Base-by-base conservation (phyloP, 2,329 filamentous ascomycete genomes). In the Magnaporthiopsis poae region DNA sequence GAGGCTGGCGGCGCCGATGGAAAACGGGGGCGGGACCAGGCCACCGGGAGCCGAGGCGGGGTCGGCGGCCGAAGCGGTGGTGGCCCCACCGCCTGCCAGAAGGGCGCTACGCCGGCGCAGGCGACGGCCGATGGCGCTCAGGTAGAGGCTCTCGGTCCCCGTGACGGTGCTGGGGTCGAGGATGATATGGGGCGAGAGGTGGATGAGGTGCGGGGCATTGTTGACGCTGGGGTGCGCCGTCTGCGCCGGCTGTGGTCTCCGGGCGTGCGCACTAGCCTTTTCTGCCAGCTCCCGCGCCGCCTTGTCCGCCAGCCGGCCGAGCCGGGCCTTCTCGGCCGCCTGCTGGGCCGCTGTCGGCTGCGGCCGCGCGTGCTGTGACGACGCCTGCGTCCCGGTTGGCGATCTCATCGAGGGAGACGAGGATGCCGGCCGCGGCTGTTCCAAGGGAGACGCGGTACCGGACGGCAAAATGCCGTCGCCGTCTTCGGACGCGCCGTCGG, bases 121-220 rank as follows among this genome's bases (percentile, higher is more conserved):
- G 12, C 85, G 79, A 63, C 78, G 78, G 8, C 79, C 82, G 66
- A 88, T 86, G 59, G 85, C 84, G n/a, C 81, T 81, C 15, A 89
- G 78, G 72, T 88, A 96, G 25, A 90, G 82, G 1, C 89, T 90
- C 76, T 96, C 92, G 62, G 89, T 82, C 18, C 90, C 88, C 1
- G 88, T 91, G 1, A 92, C 90, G 70, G 89, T 89, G 69, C 90
- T 90, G 1, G 93, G 91, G 68, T 90, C 88, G 29, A 90, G 81
- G 68, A 96, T 90, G 66, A 94, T 80, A 71, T 89, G 86, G 2
- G 90, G 88, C 9, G 79, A 76, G 33, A 87, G 77, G 61, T 81
- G 79, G 11, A 80, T 78, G n/a, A 88, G 80, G 73, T 89, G 85
- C 21, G 80, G 75, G 18, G 86, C 81, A 61, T 78, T 75, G 74